Conservation (phyloP, 208 protist genomes). For the Trypanosoma avium region DNA sequence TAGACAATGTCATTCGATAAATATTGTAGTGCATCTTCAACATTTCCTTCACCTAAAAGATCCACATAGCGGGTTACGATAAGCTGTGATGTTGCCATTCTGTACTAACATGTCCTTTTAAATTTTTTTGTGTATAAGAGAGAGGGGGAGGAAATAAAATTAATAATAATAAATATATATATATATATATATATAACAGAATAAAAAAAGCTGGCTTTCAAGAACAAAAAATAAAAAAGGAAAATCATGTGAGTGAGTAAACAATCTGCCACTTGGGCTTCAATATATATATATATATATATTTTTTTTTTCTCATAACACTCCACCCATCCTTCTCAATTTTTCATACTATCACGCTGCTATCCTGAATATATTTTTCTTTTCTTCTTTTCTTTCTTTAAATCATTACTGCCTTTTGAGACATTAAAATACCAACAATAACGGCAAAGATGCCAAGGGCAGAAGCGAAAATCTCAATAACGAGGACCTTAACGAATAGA, state of each 20-base stretch:
- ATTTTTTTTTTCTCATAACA: background rate
- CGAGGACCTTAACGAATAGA: slow-evolving; percentile 97
- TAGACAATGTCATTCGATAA: slow-evolving; percentile 72
- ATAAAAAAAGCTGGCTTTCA: no score
- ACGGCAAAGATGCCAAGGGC: slow-evolving; percentile 98
- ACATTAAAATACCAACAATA: slow-evolving; percentile 97
- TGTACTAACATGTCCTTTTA: slow-evolving; percentile 17
- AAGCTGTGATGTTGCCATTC: slow-evolving; percentile 56
- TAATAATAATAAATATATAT: background rate
- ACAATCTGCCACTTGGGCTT: no score
- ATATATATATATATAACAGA: background rate
- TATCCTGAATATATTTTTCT: background rate
- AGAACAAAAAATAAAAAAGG: no score
- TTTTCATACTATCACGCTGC: no score
- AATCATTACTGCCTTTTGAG: slow-evolving; percentile 82
- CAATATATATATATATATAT: slow-evolving; percentile 2
- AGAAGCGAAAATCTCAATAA: slow-evolving; percentile 98
- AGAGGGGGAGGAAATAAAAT: background rate
- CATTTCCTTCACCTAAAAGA: slow-evolving; percentile 46
- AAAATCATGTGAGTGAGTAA: no score
- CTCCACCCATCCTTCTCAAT: background rate
- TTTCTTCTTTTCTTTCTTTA: slow-evolving; percentile 24
- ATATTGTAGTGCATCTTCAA: slow-evolving; percentile 65
- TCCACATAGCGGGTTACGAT: slow-evolving; percentile 64
- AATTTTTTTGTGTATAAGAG: background rate